Conservation (phyloP, 768 basidiomycete genomes). For the Wakefieldia striispora region DNA sequence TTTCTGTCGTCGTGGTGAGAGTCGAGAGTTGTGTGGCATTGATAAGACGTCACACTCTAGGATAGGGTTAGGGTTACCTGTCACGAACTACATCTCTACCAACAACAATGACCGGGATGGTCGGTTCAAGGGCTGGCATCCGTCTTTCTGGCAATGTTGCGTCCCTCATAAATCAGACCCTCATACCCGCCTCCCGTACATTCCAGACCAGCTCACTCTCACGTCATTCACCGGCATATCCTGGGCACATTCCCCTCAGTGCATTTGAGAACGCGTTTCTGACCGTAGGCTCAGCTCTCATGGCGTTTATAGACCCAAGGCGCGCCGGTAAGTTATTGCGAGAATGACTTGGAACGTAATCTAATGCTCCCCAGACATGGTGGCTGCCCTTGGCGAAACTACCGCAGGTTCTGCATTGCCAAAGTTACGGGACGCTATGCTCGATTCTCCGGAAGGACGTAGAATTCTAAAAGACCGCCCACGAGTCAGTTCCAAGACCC, state of each 20-base stretch:
- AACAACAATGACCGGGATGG: neutral
- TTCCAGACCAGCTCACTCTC: conserved; percentile 10
- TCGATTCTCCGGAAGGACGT: conserved; percentile 77
- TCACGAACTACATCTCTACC: too few relatives aligned
- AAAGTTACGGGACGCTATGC: conserved; percentile 73
- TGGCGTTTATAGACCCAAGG: conserved; percentile 76
- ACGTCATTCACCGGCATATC: conserved; percentile 51
- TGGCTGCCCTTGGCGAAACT: conserved; percentile 91
- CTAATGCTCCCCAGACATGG: conserved; percentile 67
- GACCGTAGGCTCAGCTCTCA: conserved; percentile 80
- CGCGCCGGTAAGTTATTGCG: conserved; percentile 66
- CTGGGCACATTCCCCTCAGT: conserved; percentile 80
- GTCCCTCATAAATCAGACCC: neutral
- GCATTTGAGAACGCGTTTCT: conserved; percentile 83
- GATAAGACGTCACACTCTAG: conserved; percentile 7
- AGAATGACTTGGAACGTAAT: neutral
- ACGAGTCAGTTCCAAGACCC: conserved; percentile 69
- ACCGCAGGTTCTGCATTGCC: conserved; percentile 81
- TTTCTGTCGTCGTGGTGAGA: neutral
- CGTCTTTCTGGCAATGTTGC: neutral
- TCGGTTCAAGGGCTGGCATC: neutral
- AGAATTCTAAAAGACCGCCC: conserved; percentile 82
- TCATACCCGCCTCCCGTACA: conserved; percentile 5
- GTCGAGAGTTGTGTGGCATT: too few relatives aligned
- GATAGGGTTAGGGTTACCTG: conserved; percentile 17